phyloP scores from a whole-genome alignment of 148 eudicot species.

The Rhododendron mucronatum region DNA sequence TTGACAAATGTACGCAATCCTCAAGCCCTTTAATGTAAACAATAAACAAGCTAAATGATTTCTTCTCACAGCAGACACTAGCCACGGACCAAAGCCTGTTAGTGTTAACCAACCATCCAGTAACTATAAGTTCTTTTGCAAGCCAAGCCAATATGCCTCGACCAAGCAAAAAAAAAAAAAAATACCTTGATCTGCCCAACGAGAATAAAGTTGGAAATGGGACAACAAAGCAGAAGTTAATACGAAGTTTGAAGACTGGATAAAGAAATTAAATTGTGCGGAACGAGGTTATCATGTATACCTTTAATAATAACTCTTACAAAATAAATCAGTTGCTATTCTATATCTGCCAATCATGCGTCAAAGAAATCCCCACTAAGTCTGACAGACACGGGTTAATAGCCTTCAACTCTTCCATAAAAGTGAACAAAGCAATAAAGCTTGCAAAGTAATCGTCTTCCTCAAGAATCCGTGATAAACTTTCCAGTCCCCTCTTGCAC shows the following conservation, averaged over 20 bases:
- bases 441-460: neutral
- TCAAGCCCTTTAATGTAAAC: neutral
- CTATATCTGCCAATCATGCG: neutral
- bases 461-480: neutral
- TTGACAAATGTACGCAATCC: neutral
- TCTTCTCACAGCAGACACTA: neutral
- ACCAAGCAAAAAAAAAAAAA: too few species aligned
- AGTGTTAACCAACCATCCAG: neutral
- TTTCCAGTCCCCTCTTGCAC: neutral
- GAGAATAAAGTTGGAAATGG: neutral
- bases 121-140: neutral
- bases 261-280: neutral
- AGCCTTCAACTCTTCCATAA: neutral
- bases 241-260: neutral
- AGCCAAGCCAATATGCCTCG: neutral
- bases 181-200: neutral
- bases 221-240: neutral
- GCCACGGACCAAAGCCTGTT: neutral
- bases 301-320: neutral
- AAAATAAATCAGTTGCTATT: neutral
- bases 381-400: too few species aligned
- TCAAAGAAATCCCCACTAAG: neutral
- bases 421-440: neutral
- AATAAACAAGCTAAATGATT: neutral
- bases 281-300: neutral